phyloP scores from a whole-genome alignment of 805 yeast species.

The Lachancea quebecensis region DNA sequence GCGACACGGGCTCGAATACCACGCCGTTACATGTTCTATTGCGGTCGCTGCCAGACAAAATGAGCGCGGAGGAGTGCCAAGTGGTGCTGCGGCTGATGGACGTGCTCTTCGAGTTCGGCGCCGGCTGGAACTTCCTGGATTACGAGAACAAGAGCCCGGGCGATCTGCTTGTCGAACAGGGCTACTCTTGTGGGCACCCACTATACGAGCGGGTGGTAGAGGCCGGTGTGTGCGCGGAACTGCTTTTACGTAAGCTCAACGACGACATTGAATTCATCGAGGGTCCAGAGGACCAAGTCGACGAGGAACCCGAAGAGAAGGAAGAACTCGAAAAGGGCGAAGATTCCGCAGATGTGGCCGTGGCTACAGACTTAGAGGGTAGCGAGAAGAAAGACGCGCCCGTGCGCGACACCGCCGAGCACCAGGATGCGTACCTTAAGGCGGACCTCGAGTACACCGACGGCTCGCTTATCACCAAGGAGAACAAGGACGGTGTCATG shows the following conservation, averaged over 20 bases:
- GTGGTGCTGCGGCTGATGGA: conserved; percentile 52
- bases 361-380: conserved; percentile 11
- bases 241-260: conserved; percentile 63
- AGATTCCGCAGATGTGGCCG: conserved; percentile 8
- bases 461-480: conserved; percentile 66
- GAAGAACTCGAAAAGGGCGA: conserved; percentile 32
- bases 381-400: conserved; percentile 32
- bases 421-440: conserved; percentile 56
- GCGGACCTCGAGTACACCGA: conserved; percentile 59
- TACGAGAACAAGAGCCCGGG: conserved; percentile 75
- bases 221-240: conserved; percentile 89
- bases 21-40: conserved; percentile 74
- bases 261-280: conserved; percentile 54
- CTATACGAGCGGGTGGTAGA: conserved; percentile 51
- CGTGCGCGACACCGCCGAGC: conserved; percentile 50
- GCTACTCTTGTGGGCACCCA: conserved; percentile 32
- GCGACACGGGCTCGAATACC: conserved; percentile 46
- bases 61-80: conserved; percentile 36
- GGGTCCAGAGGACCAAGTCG: conserved; percentile 16
- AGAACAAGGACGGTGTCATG: conserved; percentile 85
- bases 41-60: conserved; percentile 38
- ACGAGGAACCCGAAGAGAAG: conserved; percentile 15
- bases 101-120: conserved; percentile 72
- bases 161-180: conserved; percentile 58
- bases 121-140: conserved; percentile 84